phyloP scores from a whole-genome alignment of 352 stramenopile genomes.

The Globisporangium abappressorium region DNA sequence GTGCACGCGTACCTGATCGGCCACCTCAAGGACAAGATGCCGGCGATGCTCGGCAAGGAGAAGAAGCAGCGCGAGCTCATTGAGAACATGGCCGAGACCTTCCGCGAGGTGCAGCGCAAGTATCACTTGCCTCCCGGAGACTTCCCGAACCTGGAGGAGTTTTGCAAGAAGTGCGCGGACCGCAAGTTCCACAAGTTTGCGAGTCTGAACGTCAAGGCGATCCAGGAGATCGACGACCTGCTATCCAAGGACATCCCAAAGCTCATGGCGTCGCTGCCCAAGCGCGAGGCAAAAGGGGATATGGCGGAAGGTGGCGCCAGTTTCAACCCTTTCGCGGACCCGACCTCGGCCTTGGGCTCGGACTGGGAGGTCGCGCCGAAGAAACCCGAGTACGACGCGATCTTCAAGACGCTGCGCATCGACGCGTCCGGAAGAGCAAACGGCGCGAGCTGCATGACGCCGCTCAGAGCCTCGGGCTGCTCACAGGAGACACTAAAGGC shows the following conservation, averaged over 20 bases:
- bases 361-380: conserved; percentile 69
- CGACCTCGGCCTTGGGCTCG: conserved; percentile 7
- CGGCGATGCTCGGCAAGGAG: conserved; percentile 95
- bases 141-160: conserved; percentile 92
- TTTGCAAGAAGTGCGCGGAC: conserved; percentile 70
- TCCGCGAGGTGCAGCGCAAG: conserved; percentile 97
- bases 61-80: conserved; percentile 97
- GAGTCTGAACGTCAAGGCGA: conserved; percentile 92
- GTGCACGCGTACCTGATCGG: conserved; percentile 98
- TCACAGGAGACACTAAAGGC: conserved; percentile 68
- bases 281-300: conserved; percentile 28
- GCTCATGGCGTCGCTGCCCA: conserved; percentile 81
- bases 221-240: conserved; percentile 98
- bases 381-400: conserved; percentile 79
- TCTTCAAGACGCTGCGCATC: conserved; percentile 71
- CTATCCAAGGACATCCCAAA: conserved; percentile 96
- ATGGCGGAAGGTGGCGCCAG: conserved; percentile 9
- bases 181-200: conserved; percentile 92
- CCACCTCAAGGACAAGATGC: conserved; percentile 96
- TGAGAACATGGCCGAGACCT: conserved; percentile 93
- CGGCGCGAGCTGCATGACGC: conserved; percentile 75
- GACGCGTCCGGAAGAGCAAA: conserved; percentile 57
- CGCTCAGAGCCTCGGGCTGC: conserved; percentile 63
- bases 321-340: conserved; percentile 35
- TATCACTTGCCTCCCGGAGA: conserved; percentile 95